Percentiles rank a stretch among this genome's conserved stretches.
Evolutionary conservation across 495 filamentous ascomycete species (phyloP).

Genomic region (Aspergillus carlsbadensis): DNA sequence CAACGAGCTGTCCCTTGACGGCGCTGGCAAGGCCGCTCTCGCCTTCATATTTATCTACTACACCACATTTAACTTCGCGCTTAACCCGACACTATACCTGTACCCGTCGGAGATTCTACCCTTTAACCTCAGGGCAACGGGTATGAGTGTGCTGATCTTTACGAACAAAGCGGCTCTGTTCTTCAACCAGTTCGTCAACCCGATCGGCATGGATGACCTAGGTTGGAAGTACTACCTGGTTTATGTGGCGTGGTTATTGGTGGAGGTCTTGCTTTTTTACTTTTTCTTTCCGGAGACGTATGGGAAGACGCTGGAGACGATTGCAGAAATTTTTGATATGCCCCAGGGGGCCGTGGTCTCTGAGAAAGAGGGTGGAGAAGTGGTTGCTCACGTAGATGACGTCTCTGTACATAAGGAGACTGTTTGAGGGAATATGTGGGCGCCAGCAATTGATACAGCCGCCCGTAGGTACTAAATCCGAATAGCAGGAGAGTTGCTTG

Average conservation of each 20-base stretch:
- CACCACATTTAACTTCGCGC: neutral
- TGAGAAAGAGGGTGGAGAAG: neutral
- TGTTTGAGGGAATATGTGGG: no score
- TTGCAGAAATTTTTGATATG: neutral
- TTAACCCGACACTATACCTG: neutral
- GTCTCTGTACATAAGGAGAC: neutral
- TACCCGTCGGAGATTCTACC: conserved; percentile 1
- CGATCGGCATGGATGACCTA: neutral
- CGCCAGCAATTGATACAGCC: no score
- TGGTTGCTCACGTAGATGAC: neutral
- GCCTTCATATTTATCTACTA: neutral
- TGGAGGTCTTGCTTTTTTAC: neutral
- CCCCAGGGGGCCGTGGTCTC: neutral
- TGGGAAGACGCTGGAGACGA: neutral
- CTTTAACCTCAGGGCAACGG: neutral
- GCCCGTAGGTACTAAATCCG: no score
- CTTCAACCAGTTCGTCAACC: conserved; percentile 3
- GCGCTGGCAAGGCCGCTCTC: neutral
- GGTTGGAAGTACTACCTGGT: conserved; percentile 4
- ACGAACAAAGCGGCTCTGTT: neutral
- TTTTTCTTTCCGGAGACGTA: neutral
- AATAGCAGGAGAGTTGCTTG: no score
- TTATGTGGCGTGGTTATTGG: neutral
- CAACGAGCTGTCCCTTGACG: neutral
- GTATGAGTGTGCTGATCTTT: neutral